Conservation (phyloP, 208 protist genomes). For the Trypanosomatidae sp. region DNA sequence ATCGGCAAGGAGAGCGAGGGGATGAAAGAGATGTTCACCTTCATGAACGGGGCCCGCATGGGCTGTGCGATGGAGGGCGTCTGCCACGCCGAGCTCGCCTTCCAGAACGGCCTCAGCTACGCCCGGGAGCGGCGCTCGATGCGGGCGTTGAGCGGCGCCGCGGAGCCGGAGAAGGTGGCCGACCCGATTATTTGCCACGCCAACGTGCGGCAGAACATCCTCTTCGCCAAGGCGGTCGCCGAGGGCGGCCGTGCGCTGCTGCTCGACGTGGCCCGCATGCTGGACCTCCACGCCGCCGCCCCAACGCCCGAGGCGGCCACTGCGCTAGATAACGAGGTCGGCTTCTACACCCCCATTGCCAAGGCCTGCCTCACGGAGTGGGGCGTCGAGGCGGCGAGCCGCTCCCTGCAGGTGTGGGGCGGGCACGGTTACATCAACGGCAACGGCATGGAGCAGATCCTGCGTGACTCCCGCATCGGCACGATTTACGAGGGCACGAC, state of each 20-base stretch:
- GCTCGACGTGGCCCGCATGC: constrained; percentile 65
- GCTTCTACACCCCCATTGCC: constrained; percentile 87
- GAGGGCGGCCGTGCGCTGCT: constrained; percentile 85
- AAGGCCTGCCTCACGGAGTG: constrained; percentile 85
- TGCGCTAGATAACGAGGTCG: constrained; percentile 69
- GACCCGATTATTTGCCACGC: constrained; percentile 76
- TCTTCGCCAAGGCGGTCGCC: constrained; percentile 80
- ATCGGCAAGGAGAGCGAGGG: constrained; percentile 80
- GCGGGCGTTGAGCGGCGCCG: constrained; percentile 52
- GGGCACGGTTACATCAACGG: constrained; percentile 83
- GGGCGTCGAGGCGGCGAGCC: constrained; percentile 63
- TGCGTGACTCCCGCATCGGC: constrained; percentile 70
- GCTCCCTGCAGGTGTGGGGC: constrained; percentile 73
- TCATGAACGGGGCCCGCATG: constrained; percentile 86
- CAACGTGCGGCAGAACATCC: constrained; percentile 79
- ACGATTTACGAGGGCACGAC: constrained; percentile 87
- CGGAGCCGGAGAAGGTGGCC: constrained; percentile 51
- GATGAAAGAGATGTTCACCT: constrained; percentile 92
- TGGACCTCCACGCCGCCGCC: constrained; percentile 46
- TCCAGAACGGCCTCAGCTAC: constrained; percentile 84
- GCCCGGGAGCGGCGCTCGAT: constrained; percentile 76
- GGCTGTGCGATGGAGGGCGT: constrained; percentile 78
- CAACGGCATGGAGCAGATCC: constrained; percentile 84
- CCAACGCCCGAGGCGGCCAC: constrained; percentile 22
- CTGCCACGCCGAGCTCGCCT: constrained; percentile 79